Conservation (phyloP, 2,329 filamentous ascomycete species). For the Aspergillus sojae region DNA sequence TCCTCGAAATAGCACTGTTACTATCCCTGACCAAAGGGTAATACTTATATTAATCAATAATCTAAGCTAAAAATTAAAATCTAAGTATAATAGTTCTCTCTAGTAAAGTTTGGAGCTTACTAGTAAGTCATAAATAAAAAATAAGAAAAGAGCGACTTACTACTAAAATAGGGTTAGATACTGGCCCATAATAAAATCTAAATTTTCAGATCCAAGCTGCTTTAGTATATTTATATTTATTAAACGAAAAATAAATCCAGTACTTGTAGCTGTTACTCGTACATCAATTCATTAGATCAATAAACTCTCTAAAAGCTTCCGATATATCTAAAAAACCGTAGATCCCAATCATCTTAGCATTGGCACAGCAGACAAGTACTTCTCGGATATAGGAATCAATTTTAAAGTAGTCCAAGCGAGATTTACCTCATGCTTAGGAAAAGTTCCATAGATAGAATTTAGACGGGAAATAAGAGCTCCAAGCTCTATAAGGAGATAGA, state of each 20-base stretch:
- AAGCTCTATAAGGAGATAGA: constrained; percentile 1
- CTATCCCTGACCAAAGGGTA: constrained; percentile 11
- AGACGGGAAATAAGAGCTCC: constrained; percentile 17
- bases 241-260: constrained; percentile 21
- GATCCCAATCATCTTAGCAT: constrained; percentile 8
- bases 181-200: background rate
- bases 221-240: constrained; percentile 12
- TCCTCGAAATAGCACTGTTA: constrained; percentile 18
- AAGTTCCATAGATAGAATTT: constrained; percentile 14
- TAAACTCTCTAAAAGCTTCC: constrained; percentile 10
- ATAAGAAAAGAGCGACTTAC: constrained; percentile 6
- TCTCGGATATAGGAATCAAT: constrained; percentile 13
- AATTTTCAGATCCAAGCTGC: constrained; percentile 15
- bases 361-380: constrained; percentile 17
- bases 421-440: background rate
- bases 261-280: background rate
- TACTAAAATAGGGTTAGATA: constrained; percentile 6
- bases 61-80: background rate
- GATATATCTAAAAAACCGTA: constrained; percentile 14
- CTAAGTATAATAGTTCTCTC: constrained; percentile 20
- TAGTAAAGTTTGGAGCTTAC: constrained; percentile 17
- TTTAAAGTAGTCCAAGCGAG: constrained; percentile 15
- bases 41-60: constrained; percentile 6
- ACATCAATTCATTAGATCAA: constrained; percentile 14
- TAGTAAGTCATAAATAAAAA: background rate